These are phyloP conservation scores for Pistacia vera DNA, from an alignment of 345 rosid genomes.

Conservation along the genomic window DNA sequence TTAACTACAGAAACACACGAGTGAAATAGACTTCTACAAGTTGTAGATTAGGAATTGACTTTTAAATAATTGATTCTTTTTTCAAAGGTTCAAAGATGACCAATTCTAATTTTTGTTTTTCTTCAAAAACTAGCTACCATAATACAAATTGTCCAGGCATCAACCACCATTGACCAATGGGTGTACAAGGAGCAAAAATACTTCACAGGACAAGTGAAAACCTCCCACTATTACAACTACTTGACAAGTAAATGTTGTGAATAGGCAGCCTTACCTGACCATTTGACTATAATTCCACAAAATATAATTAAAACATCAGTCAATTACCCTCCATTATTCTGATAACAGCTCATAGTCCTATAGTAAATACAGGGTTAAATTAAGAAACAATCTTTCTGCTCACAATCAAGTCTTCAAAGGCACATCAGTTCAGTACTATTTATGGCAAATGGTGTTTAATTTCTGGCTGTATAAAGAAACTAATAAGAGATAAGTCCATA, in stretches of 20 bases:
- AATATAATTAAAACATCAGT: neutral
- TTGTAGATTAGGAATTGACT: conserved; percentile 21
- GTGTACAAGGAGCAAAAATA: neutral
- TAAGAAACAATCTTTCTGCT: neutral
- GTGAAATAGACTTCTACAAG: neutral
- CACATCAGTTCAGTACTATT: neutral
- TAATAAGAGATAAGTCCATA: neutral
- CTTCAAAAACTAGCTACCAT: conserved; percentile 19
- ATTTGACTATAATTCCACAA: no score
- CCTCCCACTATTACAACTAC: neutral
- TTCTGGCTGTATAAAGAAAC: neutral
- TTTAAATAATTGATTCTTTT: neutral
- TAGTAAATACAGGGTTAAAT: neutral
- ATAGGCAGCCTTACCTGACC: neutral
- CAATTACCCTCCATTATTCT: no score
- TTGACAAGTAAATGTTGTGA: neutral
- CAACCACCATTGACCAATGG: conserved; percentile 29
- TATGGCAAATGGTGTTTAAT: no score
- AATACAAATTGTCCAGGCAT: neutral
- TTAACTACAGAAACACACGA: no score
- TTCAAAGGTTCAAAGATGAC: neutral
- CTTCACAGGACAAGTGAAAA: neutral
- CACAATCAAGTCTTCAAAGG: neutral
- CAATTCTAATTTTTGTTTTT: neutral
- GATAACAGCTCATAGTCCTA: no score